Evolutionary conservation across 371 early-diverging fungal species (phyloP).

Genomic region (Thermomucor indicae-seudaticae): DNA sequence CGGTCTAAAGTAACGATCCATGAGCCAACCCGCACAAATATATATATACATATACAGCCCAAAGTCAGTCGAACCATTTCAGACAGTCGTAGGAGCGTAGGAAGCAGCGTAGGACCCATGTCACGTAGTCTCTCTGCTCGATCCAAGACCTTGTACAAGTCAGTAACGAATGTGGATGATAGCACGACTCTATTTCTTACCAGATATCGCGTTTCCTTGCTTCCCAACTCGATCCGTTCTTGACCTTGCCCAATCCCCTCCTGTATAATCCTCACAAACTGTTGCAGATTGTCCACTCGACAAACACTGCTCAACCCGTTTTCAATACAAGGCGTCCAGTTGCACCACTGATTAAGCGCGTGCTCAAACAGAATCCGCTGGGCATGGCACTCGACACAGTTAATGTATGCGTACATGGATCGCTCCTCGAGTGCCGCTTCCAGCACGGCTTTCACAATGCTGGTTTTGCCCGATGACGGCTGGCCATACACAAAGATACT

Average conservation of each 20-base stretch:
- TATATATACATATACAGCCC: not conserved
- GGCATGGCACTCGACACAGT: constrained; percentile 73
- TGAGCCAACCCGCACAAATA: not conserved
- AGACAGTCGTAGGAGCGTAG: constrained; percentile 64
- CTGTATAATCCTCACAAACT: constrained; percentile 55
- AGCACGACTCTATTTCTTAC: constrained; percentile 16
- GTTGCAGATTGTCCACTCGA: constrained; percentile 61
- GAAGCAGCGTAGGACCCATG: constrained; percentile 60
- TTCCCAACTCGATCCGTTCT: constrained; percentile 7
- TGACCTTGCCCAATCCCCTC: constrained; percentile 16
- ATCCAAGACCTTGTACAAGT: constrained; percentile 81
- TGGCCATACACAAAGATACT: constrained; percentile 64
- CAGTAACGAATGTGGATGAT: no score
- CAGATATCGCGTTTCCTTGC: constrained; percentile 37
- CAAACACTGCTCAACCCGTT: constrained; percentile 42
- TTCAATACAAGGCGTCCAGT: constrained; percentile 33
- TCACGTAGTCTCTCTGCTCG: constrained; percentile 79
- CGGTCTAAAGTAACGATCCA: constrained; percentile 33
- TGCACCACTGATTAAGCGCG: constrained; percentile 57
- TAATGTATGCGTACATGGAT: constrained; percentile 55
- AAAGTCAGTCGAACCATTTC: no score
- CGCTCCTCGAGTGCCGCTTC: constrained; percentile 16
- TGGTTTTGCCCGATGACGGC: constrained; percentile 76
- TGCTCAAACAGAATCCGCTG: constrained; percentile 75
- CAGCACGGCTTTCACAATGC: constrained; percentile 47